Evolutionary conservation across 2,329 filamentous ascomycete species (phyloP), one percentile per base, ranked within the genome.

Genomic region (Colletotrichum lentis): DNA sequence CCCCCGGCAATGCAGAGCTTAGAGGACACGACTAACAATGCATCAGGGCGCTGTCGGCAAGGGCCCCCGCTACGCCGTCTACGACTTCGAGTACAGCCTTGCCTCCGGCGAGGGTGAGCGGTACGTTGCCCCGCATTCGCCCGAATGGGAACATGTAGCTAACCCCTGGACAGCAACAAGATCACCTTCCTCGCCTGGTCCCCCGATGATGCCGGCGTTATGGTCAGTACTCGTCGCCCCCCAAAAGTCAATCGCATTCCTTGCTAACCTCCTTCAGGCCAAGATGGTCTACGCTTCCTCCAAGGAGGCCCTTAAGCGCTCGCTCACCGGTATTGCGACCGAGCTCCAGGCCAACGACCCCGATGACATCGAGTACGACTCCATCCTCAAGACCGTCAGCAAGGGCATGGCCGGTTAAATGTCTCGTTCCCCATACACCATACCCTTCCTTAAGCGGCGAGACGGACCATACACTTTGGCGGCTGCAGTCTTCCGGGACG

Each of bases 201-300:
- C 72, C 91, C 91, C 67, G 91, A 96, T 87, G 89, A 93, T 86
- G 91, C 92, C 72, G 83, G 86, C 73, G 85, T 94, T 81, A 90
- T 90, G 85, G 92, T 94, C 78, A 80, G 88, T 82, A 39, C 20
- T 47, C 47, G 41, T 27, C 20, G 58, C n/a, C 3, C n/a, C 16
- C 18, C 18, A 18, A 7, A 39, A 6, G 47, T 64, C 31, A 54
- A 41, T 56, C 56, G 24, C 39, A 27, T 27, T 50, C 46, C 56
- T 37, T 39, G 53, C 54, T 69, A 55, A 70, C 37, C 72, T 54
- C n/a, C n/a, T n/a, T n/a, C n/a, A 94, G 92, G 86, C 90, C 81
- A 94, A 94, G 86, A 96, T 96, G 92, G 86, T 94, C 80, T 96
- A 95, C 85, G 91, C 92, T 75, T 92, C 92, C 60, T 96, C 92